Evolutionary conservation across 257 asterid genomes (phyloP), one percentile per base, ranked within the genome.

Genomic region (Prunella vulgaris): DNA sequence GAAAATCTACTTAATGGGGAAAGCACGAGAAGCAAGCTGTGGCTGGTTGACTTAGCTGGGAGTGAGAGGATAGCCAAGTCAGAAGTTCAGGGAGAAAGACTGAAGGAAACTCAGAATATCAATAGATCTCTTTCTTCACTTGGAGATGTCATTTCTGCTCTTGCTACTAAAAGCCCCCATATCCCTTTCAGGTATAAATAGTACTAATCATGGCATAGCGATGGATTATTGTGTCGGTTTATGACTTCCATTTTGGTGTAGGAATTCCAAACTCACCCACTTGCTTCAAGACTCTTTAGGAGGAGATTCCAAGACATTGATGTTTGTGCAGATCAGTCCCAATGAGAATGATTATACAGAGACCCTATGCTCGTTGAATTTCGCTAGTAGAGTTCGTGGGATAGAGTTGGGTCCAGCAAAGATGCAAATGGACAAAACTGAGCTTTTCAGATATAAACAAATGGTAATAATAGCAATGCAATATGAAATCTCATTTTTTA

Each of bases 241-340:
- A 13, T 27, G 5, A 10, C 27, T 42, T 72, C 25, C 54, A 27
- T 71, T 44, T 37, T 46, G 79, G 59, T 76, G 73, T 65, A 90
- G 99, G 93, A 91, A 94, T 81, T 94, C 99, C 37, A 94, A 89
- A 79, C 97, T 94, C 81, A 94, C 97, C 32, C 99, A 94, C 84
- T 79, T 94, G 87, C 99, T 94, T 76, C 99, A 91, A 81, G 97
- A 94, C 83, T 94, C 99, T 2, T 76, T 94, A 81, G 99, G 96
- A 64, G 99, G 99, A 71, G 92, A 94, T 83, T 94, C 99, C 35
- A 94, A 94, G 81, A 86, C 96, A 1, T 57, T 91, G 84, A 94
- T 94, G 99, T 89, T 94, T 80, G 95, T 94, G 74, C 99, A 94
- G 85, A 86, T 94, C 60, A 94, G 99, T 83, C 99, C 99, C 56